A percentile compares a stretch with the other conserved stretches of the same genome.
Evolutionary conservation across 306 rosid genomes (phyloP).

Genomic region (Castanea mollissima): DNA sequence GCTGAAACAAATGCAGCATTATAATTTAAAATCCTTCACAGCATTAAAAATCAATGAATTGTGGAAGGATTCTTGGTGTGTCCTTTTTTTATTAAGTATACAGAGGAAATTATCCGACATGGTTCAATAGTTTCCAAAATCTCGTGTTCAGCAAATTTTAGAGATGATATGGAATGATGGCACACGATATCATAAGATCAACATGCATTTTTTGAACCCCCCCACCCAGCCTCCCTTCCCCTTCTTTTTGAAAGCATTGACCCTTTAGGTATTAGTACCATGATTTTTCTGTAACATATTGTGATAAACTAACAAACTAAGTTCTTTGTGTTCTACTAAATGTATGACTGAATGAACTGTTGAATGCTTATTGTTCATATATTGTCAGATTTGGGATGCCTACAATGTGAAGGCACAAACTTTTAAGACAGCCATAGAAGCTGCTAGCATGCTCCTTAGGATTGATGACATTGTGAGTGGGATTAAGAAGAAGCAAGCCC

Average conservation of each 20-base stretch:
- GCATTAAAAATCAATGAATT: not conserved
- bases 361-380: conserved; percentile 10
- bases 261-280: too few relatives aligned
- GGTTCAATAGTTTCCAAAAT: not conserved
- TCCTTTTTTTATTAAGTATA: not conserved
- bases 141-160: not conserved
- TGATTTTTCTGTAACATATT: too few relatives aligned
- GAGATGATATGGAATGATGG: not conserved
- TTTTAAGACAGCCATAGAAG: conserved; percentile 97
- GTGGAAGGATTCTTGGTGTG: not conserved
- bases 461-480: conserved; percentile 98
- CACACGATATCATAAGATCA: not conserved
- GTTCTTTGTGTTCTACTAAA: not conserved
- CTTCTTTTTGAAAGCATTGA: too few relatives aligned
- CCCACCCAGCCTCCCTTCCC: too few relatives aligned
- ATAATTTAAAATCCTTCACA: too few relatives aligned
- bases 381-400: conserved; percentile 86
- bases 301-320: not conserved
- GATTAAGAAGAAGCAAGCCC: conserved; percentile 85
- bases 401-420: conserved; percentile 96
- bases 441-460: conserved; percentile 95
- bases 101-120: not conserved
- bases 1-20: too few relatives aligned
- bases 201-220: not conserved
- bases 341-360: not conserved